A percentile compares a stretch with the other conserved stretches of the same genome.
Conservation (phyloP, 2,329 filamentous ascomycete species). For the Paracorniculantispora psalliotae region DNA sequence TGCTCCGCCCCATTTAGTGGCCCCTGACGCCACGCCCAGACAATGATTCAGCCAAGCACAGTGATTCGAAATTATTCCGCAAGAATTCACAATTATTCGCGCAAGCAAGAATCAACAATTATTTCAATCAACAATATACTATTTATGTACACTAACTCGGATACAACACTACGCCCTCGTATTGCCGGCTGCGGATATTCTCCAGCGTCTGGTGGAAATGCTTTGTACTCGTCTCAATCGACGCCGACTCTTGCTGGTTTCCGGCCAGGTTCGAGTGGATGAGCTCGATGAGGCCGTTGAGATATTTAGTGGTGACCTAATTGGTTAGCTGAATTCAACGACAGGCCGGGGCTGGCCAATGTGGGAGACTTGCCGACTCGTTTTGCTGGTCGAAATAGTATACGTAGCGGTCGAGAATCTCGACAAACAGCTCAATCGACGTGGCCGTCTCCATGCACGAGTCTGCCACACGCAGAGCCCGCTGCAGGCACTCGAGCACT, state of each 20-base stretch:
- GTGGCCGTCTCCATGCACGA: conserved; percentile 98
- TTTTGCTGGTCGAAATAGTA: conserved; percentile 99
- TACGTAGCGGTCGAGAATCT: conserved; percentile 96
- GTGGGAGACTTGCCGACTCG: conserved; percentile 63
- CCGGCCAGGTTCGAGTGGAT: conserved; percentile 94
- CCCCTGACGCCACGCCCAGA: conserved; percentile 6
- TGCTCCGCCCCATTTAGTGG: conserved; percentile 11
- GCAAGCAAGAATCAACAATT: not conserved
- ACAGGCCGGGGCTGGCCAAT: not conserved
- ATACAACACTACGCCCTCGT: conserved; percentile 81
- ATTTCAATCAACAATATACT: too few relatives aligned
- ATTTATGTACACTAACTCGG: conserved; percentile 32
- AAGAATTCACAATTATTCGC: too few relatives aligned
- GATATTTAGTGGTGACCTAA: conserved; percentile 86
- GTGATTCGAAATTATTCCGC: too few relatives aligned
- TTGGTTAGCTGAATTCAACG: not conserved
- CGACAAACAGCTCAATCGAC: conserved; percentile 95
- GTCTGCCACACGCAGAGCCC: conserved; percentile 90
- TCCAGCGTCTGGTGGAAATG: conserved; percentile 95
- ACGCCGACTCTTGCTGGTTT: conserved; percentile 74
- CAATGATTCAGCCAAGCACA: too few relatives aligned
- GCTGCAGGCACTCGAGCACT: conserved; percentile 91
- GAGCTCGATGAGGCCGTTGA: conserved; percentile 95
- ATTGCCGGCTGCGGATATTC: conserved; percentile 86
- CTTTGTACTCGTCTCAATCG: conserved; percentile 81